A percentile compares a stretch with the other conserved stretches of the same genome.
Conservation (phyloP, 805 yeast species). For the Schwanniomyces vanrijiae region DNA sequence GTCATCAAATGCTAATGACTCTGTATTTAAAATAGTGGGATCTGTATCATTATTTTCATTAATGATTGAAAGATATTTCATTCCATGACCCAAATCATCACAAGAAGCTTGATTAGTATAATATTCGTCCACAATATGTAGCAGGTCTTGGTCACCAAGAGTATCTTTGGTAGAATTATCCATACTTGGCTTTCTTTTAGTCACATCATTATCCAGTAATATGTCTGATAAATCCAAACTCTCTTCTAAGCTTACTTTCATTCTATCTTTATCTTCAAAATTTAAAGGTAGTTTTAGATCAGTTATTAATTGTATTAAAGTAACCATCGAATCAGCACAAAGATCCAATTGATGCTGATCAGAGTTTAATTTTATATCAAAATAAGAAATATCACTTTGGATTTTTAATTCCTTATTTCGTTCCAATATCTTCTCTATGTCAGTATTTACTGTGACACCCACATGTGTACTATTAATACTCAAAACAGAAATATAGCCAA, state of each 20-base stretch:
- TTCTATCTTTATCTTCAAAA: slow-evolving; percentile 61
- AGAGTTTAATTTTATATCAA: slow-evolving; percentile 48
- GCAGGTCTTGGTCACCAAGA: not conserved
- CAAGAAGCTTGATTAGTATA: slow-evolving; percentile 6
- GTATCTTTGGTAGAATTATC: not conserved
- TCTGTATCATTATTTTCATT: not conserved
- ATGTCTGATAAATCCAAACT: slow-evolving; percentile 36
- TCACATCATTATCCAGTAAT: slow-evolving; percentile 8
- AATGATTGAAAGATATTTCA: not conserved
- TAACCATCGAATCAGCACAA: slow-evolving; percentile 85
- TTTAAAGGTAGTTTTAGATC: slow-evolving; percentile 71
- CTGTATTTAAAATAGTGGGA: slow-evolving; percentile 3
- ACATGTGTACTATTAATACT: slow-evolving; percentile 37
- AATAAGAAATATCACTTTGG: slow-evolving; percentile 21
- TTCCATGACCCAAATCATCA: not conserved
- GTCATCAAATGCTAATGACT: slow-evolving; percentile 20
- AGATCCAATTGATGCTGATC: slow-evolving; percentile 51
- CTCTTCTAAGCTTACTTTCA: slow-evolving; percentile 34
- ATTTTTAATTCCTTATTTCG: slow-evolving; percentile 19
- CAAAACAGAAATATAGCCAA: slow-evolving; percentile 59
- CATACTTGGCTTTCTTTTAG: not conserved
- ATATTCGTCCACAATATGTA: slow-evolving; percentile 20
- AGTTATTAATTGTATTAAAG: slow-evolving; percentile 62
- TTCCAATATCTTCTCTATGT: slow-evolving; percentile 17
- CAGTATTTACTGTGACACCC: slow-evolving; percentile 29